Conservation (phyloP, 2,329 filamentous ascomycete genomes). For the Aspergillus nomiae region DNA sequence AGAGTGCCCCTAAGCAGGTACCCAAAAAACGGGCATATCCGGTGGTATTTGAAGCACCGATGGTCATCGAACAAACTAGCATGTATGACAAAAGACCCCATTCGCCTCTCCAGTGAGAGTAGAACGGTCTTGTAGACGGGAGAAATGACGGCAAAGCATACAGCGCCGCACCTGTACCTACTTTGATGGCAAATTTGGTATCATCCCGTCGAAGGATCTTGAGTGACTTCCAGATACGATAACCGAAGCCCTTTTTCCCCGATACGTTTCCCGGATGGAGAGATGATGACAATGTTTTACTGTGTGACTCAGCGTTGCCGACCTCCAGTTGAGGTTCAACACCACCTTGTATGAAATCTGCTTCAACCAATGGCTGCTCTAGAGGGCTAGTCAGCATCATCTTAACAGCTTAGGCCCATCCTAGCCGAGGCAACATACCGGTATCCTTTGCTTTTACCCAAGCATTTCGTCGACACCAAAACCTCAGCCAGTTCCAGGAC, state of each 20-base stretch:
- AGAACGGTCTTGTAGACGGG: slow-evolving; percentile 73
- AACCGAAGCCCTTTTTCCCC: slow-evolving; percentile 39
- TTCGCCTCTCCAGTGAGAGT: slow-evolving; percentile 88
- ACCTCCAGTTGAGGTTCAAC: slow-evolving; percentile 5
- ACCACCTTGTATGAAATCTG: slow-evolving; percentile 8
- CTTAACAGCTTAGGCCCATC: background rate
- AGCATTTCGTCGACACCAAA: slow-evolving; percentile 60
- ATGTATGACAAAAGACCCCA: slow-evolving; percentile 97
- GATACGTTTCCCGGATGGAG: slow-evolving; percentile 7
- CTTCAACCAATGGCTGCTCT: slow-evolving; percentile 17
- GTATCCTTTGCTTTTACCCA: slow-evolving; percentile 27
- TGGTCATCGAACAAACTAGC: slow-evolving; percentile 97
- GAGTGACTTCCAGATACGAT: slow-evolving; percentile 58
- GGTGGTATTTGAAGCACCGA: slow-evolving; percentile 92
- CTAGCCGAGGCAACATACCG: slow-evolving; percentile 20
- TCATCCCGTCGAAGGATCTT: slow-evolving; percentile 65
- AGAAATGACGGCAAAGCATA: slow-evolving; percentile 91
- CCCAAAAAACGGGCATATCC: slow-evolving; percentile 83
- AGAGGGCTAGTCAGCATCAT: slow-evolving; percentile 6
- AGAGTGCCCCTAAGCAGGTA: slow-evolving; percentile 76
- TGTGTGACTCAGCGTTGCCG: background rate
- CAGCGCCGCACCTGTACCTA: slow-evolving; percentile 83
- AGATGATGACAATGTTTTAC: background rate
- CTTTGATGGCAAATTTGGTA: slow-evolving; percentile 83
- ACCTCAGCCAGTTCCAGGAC: slow-evolving; percentile 81